phyloP scores from a whole-genome alignment of 2,329 filamentous ascomycete species.

The Stromatinia cepivora region DNA sequence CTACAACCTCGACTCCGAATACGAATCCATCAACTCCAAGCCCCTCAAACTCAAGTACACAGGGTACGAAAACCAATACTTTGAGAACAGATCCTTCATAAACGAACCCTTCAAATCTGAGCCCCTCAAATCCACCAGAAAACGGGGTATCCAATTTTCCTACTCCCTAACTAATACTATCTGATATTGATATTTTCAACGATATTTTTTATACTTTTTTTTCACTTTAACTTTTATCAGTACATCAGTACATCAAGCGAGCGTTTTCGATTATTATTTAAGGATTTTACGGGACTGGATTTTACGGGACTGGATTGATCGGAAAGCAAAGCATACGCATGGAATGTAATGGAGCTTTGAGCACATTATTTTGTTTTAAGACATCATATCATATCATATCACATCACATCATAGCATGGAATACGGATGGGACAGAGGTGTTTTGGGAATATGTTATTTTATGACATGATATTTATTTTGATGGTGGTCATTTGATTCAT shows the following conservation, averaged over 20 bases:
- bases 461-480: background rate
- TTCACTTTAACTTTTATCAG: background rate
- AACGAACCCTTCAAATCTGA: background rate
- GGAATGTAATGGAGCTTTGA: no score
- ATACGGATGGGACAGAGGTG: no score
- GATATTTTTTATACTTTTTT: background rate
- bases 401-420: background rate
- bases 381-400: background rate
- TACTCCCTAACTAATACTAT: background rate
- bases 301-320: no score
- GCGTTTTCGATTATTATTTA: no score
- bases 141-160: background rate
- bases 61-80: background rate
- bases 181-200: background rate
- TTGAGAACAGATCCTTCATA: background rate
- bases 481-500: conserved; percentile 5
- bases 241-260: no score
- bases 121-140: background rate
- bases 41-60: no score
- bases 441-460: no score
- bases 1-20: no score
- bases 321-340: no score
- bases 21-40: background rate
- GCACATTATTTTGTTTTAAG: no score
- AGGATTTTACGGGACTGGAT: no score